Base-by-base conservation (phyloP, 2,329 filamentous ascomycete species). In the Hypoxylon sp. region DNA sequence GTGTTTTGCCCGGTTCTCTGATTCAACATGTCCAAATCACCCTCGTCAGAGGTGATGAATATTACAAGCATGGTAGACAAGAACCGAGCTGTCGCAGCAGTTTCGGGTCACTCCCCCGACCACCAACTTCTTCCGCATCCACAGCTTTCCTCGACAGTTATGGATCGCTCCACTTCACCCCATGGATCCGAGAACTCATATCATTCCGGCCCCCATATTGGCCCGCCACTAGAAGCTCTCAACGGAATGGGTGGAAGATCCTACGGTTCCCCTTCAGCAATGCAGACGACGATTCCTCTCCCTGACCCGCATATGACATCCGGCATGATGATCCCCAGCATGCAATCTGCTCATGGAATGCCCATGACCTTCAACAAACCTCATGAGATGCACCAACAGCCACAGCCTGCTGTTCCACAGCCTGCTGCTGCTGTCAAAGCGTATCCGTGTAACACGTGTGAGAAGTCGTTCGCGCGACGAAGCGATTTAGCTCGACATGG, bases 401-500 rank as follows among this genome's bases (percentile, higher is more conserved):
- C 82, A 0, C 71, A 78, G 73, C 67, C 70, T 17, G 79, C 82
- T 1, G 72, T 78, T n/a, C n/a, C n/a, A n/a, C n/a, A n/a, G n/a
- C n/a, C n/a, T n/a, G n/a, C n/a, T n/a, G 67, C 70, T 17, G 79
- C 82, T 1, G 72, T 78, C 10, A 87, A 97, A 79, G 89, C 92
- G 1, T 97, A 95, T 74, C 90, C 93, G 20, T 99, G 95, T 80
- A 91, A 89, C 68, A 94, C 91, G 3, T 99, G 95, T 77, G 86
- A 86, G 60, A 98, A 98, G 79, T 91, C 91, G 22, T 99, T 99
- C 76, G 95, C 95, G 54, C 85, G 95, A 73, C 87, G 95, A 69
- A 98, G 94, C 79, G 95, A 99, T 80, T 87, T 98, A 53, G 93
- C 94, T 67, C 88, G 95, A 73, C 95, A 99, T 80, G 94, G 94